Evolutionary conservation across 2,329 filamentous ascomycete species (phyloP).

Genomic region (Thelonectria rubi): DNA sequence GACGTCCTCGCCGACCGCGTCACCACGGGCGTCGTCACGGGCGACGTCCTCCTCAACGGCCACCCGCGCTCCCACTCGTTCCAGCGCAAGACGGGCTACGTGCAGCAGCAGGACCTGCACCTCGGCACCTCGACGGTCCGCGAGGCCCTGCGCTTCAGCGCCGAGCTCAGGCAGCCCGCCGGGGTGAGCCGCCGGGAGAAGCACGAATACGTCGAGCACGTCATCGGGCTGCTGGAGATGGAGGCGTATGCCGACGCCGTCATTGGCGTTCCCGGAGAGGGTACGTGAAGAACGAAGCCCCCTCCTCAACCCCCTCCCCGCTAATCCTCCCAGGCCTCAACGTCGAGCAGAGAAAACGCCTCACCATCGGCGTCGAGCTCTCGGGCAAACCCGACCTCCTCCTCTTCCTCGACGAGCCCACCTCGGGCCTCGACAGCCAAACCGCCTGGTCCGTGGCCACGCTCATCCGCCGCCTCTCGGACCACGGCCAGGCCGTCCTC

Average conservation of each 20-base stretch:
- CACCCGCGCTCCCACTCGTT: constrained; percentile 64
- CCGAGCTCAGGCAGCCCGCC: constrained; percentile 65
- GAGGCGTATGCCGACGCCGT: constrained; percentile 72
- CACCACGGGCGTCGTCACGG: constrained; percentile 69
- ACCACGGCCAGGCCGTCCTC: constrained; percentile 61
- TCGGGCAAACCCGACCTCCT: constrained; percentile 66
- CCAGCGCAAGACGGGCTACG: constrained; percentile 72
- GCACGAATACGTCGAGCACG: constrained; percentile 68
- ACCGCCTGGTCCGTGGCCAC: constrained; percentile 70
- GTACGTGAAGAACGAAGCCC: not conserved
- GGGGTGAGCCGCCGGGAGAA: constrained; percentile 65
- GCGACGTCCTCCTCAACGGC: constrained; percentile 74
- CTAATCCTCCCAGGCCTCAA: constrained; percentile 56
- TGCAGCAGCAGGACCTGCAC: constrained; percentile 69
- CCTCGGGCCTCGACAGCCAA: constrained; percentile 69
- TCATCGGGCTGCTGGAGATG: constrained; percentile 74
- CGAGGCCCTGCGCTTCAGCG: constrained; percentile 64
- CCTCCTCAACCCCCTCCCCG: not conserved
- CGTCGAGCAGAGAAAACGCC: constrained; percentile 68
- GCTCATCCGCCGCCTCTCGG: constrained; percentile 69
- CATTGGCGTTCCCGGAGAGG: constrained; percentile 69
- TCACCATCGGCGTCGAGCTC: constrained; percentile 68
- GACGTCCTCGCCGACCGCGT: constrained; percentile 59
- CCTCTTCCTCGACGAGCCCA: constrained; percentile 70
- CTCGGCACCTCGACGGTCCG: constrained; percentile 64